Conservation (phyloP, 257 asterid genomes). For the Jasminum sambac region DNA sequence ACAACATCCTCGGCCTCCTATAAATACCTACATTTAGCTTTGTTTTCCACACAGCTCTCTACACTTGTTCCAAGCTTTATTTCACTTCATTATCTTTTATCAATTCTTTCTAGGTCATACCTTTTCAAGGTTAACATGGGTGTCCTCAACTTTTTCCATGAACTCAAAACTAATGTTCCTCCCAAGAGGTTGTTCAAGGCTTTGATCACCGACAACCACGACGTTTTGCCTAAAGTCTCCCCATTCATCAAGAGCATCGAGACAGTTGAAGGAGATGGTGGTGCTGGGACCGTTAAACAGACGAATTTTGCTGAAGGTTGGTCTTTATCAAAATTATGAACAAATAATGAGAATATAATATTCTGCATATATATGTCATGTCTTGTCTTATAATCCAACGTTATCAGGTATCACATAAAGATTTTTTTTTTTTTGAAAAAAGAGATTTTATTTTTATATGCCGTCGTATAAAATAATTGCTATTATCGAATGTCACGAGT, state of each 20-base stretch:
- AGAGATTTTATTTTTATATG: no score
- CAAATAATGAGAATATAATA: no score
- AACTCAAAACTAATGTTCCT: constrained; percentile 15
- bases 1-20: no score
- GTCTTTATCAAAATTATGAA: no score
- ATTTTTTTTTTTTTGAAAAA: no score
- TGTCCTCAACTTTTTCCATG: not conserved
- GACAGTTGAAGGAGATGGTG: constrained; percentile 10
- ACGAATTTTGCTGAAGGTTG: constrained; percentile 25
- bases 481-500: no score
- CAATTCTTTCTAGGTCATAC: not conserved
- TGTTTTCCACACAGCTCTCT: not conserved
- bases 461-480: no score
- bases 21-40: not conserved
- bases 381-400: no score
- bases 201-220: constrained; percentile 6
- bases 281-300: constrained; percentile 23
- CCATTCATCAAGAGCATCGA: constrained; percentile 30
- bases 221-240: constrained; percentile 22
- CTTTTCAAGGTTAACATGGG: not conserved
- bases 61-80: not conserved
- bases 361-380: no score
- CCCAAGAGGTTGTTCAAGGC: constrained; percentile 33
- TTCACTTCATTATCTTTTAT: not conserved
- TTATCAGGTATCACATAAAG: no score